Percentiles rank a stretch among this genome's conserved stretches.
These are phyloP conservation scores for Ganoderma multipileum DNA, from an alignment of 1,284 basidiomycete genomes.

Conservation along the genomic window DNA sequence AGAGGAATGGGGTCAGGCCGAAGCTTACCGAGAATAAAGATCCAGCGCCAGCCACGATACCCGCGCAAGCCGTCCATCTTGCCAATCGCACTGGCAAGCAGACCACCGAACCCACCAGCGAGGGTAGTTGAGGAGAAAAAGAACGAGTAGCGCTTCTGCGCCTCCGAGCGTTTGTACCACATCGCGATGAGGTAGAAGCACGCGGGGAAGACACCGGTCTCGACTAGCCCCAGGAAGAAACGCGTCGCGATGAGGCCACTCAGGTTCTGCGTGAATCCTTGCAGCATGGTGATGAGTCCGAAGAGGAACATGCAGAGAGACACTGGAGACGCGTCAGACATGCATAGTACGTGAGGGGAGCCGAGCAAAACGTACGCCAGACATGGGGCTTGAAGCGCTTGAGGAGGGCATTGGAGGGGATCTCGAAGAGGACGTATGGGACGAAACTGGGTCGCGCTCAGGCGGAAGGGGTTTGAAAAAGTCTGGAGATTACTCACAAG, in stretches of 20 bases:
- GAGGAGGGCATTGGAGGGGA: constrained; percentile 41
- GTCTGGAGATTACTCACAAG: constrained; percentile 33
- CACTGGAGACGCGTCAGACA: constrained; percentile 29
- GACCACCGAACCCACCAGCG: constrained; percentile 43
- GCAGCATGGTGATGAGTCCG: constrained; percentile 43
- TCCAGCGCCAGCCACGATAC: constrained; percentile 46
- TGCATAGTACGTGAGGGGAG: not conserved
- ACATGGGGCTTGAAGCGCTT: constrained; percentile 42
- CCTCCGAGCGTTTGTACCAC: constrained; percentile 48
- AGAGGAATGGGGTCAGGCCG: constrained; percentile 11
- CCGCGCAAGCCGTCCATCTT: constrained; percentile 44
- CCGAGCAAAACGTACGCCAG: constrained; percentile 36
- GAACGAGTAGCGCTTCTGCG: constrained; percentile 46
- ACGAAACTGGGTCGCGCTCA: constrained; percentile 35
- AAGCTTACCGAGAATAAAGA: constrained; percentile 51
- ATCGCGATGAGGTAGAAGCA: constrained; percentile 45
- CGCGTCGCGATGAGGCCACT: constrained; percentile 45
- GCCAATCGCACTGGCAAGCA: constrained; percentile 44
- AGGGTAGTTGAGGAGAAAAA: constrained; percentile 45
- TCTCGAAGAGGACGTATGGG: constrained; percentile 42
- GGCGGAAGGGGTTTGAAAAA: not conserved
- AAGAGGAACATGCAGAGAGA: constrained; percentile 44
- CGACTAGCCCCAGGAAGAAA: constrained; percentile 46
- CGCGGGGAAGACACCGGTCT: constrained; percentile 42
- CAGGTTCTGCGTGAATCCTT: constrained; percentile 45